A percentile compares a stretch with the other conserved stretches of the same genome.
These are phyloP conservation scores for Nevesoporus exiguus DNA, from an alignment of 768 basidiomycete genomes.

Conservation along the genomic window DNA sequence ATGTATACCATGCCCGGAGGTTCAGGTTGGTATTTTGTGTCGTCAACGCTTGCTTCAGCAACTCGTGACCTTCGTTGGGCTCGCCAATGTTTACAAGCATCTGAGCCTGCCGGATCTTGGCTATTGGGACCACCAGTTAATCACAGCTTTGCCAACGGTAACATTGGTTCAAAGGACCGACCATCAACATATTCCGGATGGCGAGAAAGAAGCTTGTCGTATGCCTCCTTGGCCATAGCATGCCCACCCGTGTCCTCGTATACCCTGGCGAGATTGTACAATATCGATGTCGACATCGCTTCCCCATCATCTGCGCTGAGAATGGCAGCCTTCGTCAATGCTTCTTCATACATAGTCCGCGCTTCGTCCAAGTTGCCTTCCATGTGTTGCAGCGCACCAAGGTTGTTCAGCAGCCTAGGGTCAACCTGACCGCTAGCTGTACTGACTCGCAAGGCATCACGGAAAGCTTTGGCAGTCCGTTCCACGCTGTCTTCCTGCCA, in stretches of 20 bases:
- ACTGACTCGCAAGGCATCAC: slow-evolving; percentile 67
- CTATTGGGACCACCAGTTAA: slow-evolving; percentile 39
- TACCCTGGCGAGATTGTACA: slow-evolving; percentile 89
- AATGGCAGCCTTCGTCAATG: slow-evolving; percentile 55
- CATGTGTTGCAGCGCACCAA: slow-evolving; percentile 71
- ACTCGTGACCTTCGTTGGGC: slow-evolving; percentile 78
- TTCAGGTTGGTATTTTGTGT: slow-evolving; percentile 79
- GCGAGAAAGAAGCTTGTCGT: slow-evolving; percentile 78
- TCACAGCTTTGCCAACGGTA: not conserved
- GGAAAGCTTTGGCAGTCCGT: slow-evolving; percentile 66
- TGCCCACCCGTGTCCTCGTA: slow-evolving; percentile 84
- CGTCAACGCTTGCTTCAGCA: slow-evolving; percentile 84
- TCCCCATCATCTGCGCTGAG: slow-evolving; percentile 52
- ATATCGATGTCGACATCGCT: slow-evolving; percentile 72
- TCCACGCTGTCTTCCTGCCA: slow-evolving; percentile 84
- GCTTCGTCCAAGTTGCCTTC: slow-evolving; percentile 60
- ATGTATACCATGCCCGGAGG: slow-evolving; percentile 88
- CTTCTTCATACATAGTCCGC: slow-evolving; percentile 64
- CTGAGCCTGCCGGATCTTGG: slow-evolving; percentile 88
- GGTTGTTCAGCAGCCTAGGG: slow-evolving; percentile 75
- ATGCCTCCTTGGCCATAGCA: slow-evolving; percentile 76
- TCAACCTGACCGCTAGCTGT: slow-evolving; percentile 49
- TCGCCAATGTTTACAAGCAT: slow-evolving; percentile 70
- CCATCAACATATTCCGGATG: slow-evolving; percentile 98
- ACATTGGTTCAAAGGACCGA: slow-evolving; percentile 37